Conservation (phyloP, 1,284 basidiomycete genomes). For the Sparassis latifolia region DNA sequence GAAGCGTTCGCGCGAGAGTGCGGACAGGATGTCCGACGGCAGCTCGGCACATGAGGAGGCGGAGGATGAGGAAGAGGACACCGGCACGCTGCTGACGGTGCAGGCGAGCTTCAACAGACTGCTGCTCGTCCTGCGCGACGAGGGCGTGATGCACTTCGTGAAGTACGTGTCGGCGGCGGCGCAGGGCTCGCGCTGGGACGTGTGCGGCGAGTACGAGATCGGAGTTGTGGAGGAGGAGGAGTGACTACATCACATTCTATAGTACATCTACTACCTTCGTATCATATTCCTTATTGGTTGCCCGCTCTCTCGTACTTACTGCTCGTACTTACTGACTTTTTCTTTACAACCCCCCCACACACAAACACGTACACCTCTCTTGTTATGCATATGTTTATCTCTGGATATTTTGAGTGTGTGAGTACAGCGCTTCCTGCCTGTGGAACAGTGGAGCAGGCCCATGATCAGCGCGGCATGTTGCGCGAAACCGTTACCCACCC, state of each 20-base stretch:
- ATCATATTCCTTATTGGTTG: too few species aligned
- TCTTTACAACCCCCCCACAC: too few species aligned
- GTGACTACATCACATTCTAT: neutral
- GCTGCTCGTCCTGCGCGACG: conserved; percentile 86
- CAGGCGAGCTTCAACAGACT: conserved; percentile 91
- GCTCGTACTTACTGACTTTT: too few species aligned
- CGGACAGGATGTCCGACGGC: conserved; percentile 19
- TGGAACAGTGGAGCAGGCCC: too few species aligned
- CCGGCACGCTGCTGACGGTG: conserved; percentile 83
- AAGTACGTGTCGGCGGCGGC: conserved; percentile 90
- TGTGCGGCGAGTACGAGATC: conserved; percentile 86
- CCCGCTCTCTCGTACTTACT: too few species aligned
- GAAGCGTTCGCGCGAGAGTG: conserved; percentile 15
- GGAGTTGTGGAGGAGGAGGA: conserved; percentile 57
- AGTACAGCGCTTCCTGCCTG: too few species aligned
- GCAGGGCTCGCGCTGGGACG: conserved; percentile 84
- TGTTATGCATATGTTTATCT: too few species aligned
- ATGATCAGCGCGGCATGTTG: too few species aligned
- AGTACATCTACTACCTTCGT: neutral
- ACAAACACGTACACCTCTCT: too few species aligned
- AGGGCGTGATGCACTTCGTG: conserved; percentile 89
- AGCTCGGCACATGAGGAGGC: conserved; percentile 23
- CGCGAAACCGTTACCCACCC: too few species aligned
- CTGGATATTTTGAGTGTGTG: too few species aligned
- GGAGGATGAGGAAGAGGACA: conserved; percentile 68